Base-by-base conservation (phyloP, 805 yeast genomes). In the Sugiyamaella marilandica region DNA sequence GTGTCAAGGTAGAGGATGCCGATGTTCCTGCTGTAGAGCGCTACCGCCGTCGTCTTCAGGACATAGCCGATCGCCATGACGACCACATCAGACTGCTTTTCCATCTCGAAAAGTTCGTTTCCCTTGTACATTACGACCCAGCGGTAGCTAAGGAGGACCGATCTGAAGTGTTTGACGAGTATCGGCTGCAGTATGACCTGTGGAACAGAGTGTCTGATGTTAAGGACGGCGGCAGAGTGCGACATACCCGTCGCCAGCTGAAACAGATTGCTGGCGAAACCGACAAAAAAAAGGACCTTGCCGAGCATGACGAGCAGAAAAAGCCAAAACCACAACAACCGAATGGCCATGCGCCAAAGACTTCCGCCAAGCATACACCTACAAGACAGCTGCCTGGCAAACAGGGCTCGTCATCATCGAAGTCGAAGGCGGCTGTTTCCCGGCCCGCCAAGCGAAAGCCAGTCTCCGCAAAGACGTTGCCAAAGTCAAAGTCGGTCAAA, bases 51-150 rank as follows among this genome's bases (percentile, higher is more conserved):
- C 47, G 54, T 31, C 50, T 63, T 33, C 52, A 55, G 19, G 50
- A 52, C 36, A 58, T 62, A 21, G 45, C 51, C 5, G 65, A 69
- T 32, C 58, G 61, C 8, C 68, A 70, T 44, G 75, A 71, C 48
- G 68, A 64, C 14, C 59, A 64, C 26, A 68, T 70, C 2, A 62
- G 75, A 36, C 62, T 67, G 39, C 62, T 72, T 45, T 71, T 69
- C 59, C 75, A 71, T 54, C 59, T 71, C 24, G 71, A 67, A 45
- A 67, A 68, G 58, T 71, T 68, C 51, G 70, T 71, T 4, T 69
- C 75, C 7, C 61, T 71, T 14, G 74, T 68, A 16, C 58, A 62
- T 41, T 71, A 63, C 47, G 71, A 72, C 50, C 74, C 74, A 1
- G 57, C 50, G 4, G 68, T 53, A 4, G 72, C 73, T 21, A 63